phyloP scores from a whole-genome alignment of 768 basidiomycete genomes.

The Xerocomus potaroensis region DNA sequence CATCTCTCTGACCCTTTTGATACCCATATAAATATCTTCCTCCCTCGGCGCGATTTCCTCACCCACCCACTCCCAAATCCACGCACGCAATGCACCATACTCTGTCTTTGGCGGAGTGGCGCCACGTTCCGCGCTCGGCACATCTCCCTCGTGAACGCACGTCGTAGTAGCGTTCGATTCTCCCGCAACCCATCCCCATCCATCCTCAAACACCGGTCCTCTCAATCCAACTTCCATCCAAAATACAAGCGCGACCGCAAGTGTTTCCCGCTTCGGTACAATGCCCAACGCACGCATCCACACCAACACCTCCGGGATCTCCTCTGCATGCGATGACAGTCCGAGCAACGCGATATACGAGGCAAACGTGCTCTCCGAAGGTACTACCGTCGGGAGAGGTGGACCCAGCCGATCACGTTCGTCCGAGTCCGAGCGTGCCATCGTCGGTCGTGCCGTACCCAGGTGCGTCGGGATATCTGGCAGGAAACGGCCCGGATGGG shows the following conservation, averaged over 20 bases:
- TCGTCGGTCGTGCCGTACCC: constrained; percentile 6
- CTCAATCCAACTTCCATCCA: constrained; percentile 69
- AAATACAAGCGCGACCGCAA: constrained; percentile 60
- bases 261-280: constrained; percentile 47
- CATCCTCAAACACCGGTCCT: constrained; percentile 53
- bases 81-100: constrained; percentile 31
- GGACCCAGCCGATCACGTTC: constrained; percentile 12
- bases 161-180: no score
- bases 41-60: constrained; percentile 41
- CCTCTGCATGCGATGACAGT: constrained; percentile 40
- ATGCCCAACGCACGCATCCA: constrained; percentile 70
- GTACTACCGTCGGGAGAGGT: constrained; percentile 35
- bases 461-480: not conserved
- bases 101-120: constrained; percentile 14
- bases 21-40: constrained; percentile 31
- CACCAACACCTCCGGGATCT: constrained; percentile 63
- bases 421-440: not conserved
- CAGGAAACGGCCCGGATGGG: constrained; percentile 11
- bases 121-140: not conserved
- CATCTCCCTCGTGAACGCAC: no score
- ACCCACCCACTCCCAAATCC: constrained; percentile 60
- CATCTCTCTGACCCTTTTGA: constrained; percentile 27
- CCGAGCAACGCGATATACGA: constrained; percentile 62
- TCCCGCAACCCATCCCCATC: constrained; percentile 23
- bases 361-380: constrained; percentile 49